Evolutionary conservation across 2,329 filamentous ascomycete species (phyloP), one percentile per base, ranked within the genome.

Genomic region (Bipolaris sorokiniana): DNA sequence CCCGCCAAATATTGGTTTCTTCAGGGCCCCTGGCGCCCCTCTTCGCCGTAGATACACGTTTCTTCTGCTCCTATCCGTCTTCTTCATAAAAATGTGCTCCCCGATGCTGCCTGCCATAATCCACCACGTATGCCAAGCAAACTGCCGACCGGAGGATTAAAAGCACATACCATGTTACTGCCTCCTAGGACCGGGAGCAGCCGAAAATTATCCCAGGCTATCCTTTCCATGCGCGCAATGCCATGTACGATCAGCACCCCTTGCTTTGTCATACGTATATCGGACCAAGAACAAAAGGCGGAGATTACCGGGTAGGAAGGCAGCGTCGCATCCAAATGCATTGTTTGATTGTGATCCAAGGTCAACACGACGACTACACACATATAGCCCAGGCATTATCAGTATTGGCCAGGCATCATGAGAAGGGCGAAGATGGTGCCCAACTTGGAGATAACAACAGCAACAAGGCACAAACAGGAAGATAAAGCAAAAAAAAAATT

Each of bases 161-260:
- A 31, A 47, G 51, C 55, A 54, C 51, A 54, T 46, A 11, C 50
- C 37, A 42, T 34, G 33, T 41, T 40, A 46, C 42, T 41, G 31
- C 44, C 15, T 28, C 42, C 51, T 18, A 54, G 46, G 45, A 58
- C 41, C 51, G 55, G 55, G 55, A 58, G 55, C 38, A 58, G 55
- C 55, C 55, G 55, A 40, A 40, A 28, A 40, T 47, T 26, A 40
- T 20, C 23, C 48, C 46, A 55, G 52, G 47, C 44, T 56, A 53
- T 26, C 49, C 54, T 26, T 56, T 44, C 36, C 28, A 31, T 42
- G 28, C 9, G 33, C 16, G 38, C 37, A 49, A 38, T 26, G 23
- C 23, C n/a, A 26, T 52, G 36, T 26, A 48, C 20, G 28, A 46
- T 46, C 48, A 45, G 16, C 16, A 16, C 42, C 37, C 53, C 53